Evolutionary conservation across 2,329 filamentous ascomycete species (phyloP), one percentile per base, ranked within the genome.

Genomic region (Pleurostoma richardsiae): DNA sequence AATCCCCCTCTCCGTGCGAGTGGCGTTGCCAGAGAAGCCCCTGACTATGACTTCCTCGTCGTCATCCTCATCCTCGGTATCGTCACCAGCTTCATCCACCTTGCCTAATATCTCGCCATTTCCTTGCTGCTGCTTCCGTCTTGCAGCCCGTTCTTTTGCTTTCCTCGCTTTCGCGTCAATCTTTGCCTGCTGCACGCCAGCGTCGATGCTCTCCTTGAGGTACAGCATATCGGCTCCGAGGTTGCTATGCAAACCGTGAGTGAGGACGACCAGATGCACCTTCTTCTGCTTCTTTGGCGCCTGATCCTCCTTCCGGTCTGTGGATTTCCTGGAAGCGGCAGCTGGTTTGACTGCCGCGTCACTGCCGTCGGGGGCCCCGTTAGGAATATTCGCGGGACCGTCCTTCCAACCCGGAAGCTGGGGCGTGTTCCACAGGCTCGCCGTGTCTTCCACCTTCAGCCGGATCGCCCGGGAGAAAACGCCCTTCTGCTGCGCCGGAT

Each of bases 211-310:
- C 67, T 99, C 94, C 62, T 99, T 99, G 64, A 99, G 70, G 62
- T 88, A 99, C 26, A 99, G 74, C 94, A 99, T 96, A 63, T 99
- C 94, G 27, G 90, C 88, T 4, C 94, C 90, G 10, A 96, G 76
- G 63, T 99, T 99, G 67, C 92, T 96, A 65, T 99, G 94, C 52
- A 99, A 67, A 0, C 94, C 94, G 69, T 99, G 94, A 0, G 94
- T 97, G 43, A 99, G 69, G 31, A 99, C 76, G 28, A 99, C 94
- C 39, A 99, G 72, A 62, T 99, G 94, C 3, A 99, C 76, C 54
- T 86, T 92, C 67, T 89, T 90, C 54, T 78, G 77, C 62, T 83
- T 86, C 52, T 69, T 49, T 4, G 51, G 52, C 36, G 40, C 45
- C 30, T 11, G 43, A 50, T 44, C 5, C 50, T 40, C 10, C 53